phyloP scores from a whole-genome alignment of 208 protist species.

The Wallacemonas sp. region DNA sequence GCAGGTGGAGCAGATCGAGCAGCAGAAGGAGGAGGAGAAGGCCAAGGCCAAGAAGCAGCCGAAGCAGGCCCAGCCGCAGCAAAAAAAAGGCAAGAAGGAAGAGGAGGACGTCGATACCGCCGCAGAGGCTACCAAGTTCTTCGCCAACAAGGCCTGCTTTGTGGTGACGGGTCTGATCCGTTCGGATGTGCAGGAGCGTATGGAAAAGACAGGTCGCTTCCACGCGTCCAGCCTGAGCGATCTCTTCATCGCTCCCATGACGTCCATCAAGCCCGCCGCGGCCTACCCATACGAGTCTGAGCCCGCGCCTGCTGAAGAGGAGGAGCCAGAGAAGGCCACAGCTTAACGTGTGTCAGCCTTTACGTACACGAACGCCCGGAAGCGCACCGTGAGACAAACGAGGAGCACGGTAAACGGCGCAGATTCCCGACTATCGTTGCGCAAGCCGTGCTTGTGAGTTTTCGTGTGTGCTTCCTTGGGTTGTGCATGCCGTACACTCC shows the following conservation, averaged over 20 bases:
- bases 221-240: slow-evolving; percentile 40
- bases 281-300: slow-evolving; percentile 10
- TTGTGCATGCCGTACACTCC: not conserved
- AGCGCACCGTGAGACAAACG: too few relatives aligned
- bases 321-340: slow-evolving; percentile 2
- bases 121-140: slow-evolving; percentile 18
- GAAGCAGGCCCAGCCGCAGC: not conserved
- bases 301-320: slow-evolving; percentile 1
- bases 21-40: slow-evolving; percentile 23
- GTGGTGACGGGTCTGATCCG: slow-evolving; percentile 25
- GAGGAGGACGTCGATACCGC: not conserved
- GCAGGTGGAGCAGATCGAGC: slow-evolving; percentile 10
- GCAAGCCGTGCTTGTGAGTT: not conserved
- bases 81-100: slow-evolving; percentile 9
- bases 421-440: too few relatives aligned
- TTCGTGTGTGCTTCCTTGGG: not conserved
- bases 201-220: slow-evolving; percentile 36
- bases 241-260: slow-evolving; percentile 34
- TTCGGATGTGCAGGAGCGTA: slow-evolving; percentile 13
- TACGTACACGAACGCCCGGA: too few relatives aligned
- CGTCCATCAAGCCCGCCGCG: slow-evolving; percentile 9
- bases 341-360: too few relatives aligned
- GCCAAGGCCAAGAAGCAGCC: slow-evolving; percentile 17
- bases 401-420: too few relatives aligned
- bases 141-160: slow-evolving; percentile 29